A percentile compares a stretch with the other conserved stretches of the same genome.
Conservation (phyloP, 768 basidiomycete genomes). For the Kwoniella mangroviensis region DNA sequence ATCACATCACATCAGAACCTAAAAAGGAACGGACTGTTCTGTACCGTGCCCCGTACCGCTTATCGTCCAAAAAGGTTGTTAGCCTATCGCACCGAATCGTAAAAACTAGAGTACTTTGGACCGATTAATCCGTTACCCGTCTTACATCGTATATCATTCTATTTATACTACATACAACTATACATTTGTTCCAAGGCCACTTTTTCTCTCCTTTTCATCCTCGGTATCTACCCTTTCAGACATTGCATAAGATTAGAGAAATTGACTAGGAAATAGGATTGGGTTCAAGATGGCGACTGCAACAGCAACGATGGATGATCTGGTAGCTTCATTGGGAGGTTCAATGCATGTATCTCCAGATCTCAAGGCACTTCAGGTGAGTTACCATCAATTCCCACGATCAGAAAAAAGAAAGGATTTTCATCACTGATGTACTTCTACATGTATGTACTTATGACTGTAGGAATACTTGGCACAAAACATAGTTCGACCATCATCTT, state of each 20-base stretch:
- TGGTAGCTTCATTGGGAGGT: slow-evolving; percentile 37
- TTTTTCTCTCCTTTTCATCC: background rate
- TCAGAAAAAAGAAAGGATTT: background rate
- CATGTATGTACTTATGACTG: no score
- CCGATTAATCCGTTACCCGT: slow-evolving; percentile 7
- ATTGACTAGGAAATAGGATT: no score
- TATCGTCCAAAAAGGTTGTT: background rate
- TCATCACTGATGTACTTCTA: background rate
- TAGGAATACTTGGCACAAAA: slow-evolving; percentile 36
- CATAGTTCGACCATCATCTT: slow-evolving; percentile 24
- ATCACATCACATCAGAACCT: background rate
- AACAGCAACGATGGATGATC: slow-evolving; percentile 44
- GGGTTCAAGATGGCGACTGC: slow-evolving; percentile 6
- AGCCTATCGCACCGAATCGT: background rate
- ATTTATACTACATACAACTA: background rate
- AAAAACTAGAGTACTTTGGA: background rate
- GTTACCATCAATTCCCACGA: slow-evolving; percentile 25
- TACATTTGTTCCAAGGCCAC: background rate
- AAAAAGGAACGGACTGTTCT: background rate
- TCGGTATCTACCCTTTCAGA: background rate
- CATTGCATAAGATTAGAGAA: background rate
- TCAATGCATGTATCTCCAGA: slow-evolving; percentile 46
- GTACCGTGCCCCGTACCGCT: background rate
- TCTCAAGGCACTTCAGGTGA: slow-evolving; percentile 44
- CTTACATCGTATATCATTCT: background rate